Conservation (phyloP, 169 alveolate species). For the Theileria parva region DNA sequence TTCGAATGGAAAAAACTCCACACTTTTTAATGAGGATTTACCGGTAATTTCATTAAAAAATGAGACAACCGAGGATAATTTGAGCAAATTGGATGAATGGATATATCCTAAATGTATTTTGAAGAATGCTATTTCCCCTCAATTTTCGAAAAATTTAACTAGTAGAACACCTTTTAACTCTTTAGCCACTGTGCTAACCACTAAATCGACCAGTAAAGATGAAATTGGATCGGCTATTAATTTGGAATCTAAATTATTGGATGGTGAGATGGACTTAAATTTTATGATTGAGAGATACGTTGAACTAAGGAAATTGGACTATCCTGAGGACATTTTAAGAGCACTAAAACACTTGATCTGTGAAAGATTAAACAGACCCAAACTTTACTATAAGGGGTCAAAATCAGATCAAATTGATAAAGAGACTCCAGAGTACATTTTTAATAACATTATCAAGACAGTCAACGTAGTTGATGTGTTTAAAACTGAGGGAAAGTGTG, state of each 20-base stretch:
- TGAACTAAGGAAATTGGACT: constrained; percentile 42
- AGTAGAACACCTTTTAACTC: too few species aligned
- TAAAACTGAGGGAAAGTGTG: not conserved
- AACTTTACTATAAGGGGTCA: constrained; percentile 28
- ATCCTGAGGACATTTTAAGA: constrained; percentile 18
- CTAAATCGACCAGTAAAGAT: too few species aligned
- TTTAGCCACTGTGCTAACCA: too few species aligned
- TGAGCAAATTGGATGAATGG: not conserved
- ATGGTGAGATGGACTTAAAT: constrained; percentile 41
- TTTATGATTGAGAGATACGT: constrained; percentile 39
- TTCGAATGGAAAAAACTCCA: not conserved
- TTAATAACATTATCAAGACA: constrained; percentile 7
- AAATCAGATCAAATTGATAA: not conserved
- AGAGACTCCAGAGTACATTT: not conserved
- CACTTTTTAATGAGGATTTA: too few species aligned
- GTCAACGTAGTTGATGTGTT: not conserved
- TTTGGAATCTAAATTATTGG: not conserved
- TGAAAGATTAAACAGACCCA: constrained; percentile 18
- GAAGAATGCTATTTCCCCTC: not conserved
- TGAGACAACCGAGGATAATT: not conserved
- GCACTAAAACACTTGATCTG: constrained; percentile 63
- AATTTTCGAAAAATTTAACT: too few species aligned
- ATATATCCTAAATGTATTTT: not conserved
- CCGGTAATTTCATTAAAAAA: not conserved
- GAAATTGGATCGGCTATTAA: too few species aligned